Evolutionary conservation across 2,329 filamentous ascomycete genomes (phyloP).

Genomic region (Penicillium sp.): DNA sequence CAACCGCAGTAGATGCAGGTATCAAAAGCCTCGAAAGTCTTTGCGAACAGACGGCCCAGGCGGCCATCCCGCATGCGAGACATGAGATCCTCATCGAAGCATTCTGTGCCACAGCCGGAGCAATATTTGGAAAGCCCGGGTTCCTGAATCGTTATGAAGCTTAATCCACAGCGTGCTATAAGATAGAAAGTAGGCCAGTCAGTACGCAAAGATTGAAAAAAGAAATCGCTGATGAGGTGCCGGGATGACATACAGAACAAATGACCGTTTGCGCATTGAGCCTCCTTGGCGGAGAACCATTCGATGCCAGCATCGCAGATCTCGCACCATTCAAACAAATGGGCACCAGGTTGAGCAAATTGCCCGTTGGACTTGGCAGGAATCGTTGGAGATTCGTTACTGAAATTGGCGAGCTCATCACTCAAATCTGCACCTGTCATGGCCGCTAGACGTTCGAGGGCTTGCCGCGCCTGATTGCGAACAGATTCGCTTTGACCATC

Average conservation of each 20-base stretch:
- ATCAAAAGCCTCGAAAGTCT: conserved; percentile 34
- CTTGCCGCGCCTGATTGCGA: conserved; percentile 23
- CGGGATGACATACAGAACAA: conserved; percentile 45
- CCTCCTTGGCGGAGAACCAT: conserved; percentile 48
- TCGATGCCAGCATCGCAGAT: conserved; percentile 51
- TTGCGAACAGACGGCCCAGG: conserved; percentile 21
- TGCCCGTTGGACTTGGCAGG: conserved; percentile 25
- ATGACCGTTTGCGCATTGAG: conserved; percentile 53
- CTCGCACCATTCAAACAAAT: conserved; percentile 50
- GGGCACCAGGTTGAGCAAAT: conserved; percentile 21
- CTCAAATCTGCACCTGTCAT: conserved; percentile 30
- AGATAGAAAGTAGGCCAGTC: neutral
- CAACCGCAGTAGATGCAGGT: conserved; percentile 37
- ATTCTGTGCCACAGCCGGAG: conserved; percentile 51
- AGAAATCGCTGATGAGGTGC: too few species aligned
- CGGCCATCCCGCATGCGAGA: conserved; percentile 13
- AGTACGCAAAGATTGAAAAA: neutral
- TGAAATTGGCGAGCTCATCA: conserved; percentile 34
- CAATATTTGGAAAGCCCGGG: conserved; percentile 55
- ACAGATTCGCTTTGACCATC: conserved; percentile 25
- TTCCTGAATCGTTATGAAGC: conserved; percentile 55
- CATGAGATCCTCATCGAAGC: conserved; percentile 46
- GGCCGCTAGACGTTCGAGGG: conserved; percentile 28
- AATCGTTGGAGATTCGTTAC: conserved; percentile 13
- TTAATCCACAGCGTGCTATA: conserved; percentile 53